These are phyloP conservation scores for Stentor coeruleus DNA, from an alignment of 73 alveolate species.

Conservation along the genomic window DNA sequence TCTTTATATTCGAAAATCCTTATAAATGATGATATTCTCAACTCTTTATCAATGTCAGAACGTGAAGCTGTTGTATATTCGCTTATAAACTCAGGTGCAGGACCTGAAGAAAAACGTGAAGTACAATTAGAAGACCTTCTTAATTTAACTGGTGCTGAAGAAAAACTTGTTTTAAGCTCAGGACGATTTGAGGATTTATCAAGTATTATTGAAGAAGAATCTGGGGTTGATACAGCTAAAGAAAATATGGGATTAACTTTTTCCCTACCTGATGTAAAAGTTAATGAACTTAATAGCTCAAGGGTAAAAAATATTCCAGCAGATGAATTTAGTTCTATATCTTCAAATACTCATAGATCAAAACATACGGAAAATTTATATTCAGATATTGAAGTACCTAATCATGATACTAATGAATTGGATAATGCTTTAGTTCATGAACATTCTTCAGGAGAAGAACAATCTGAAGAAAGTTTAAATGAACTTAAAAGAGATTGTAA, in stretches of 20 bases:
- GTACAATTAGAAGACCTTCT: neutral
- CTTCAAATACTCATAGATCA: neutral
- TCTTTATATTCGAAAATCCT: conserved; percentile 4
- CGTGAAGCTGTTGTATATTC: conserved; percentile 26
- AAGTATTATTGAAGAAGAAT: conserved; percentile 22
- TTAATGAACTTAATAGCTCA: neutral
- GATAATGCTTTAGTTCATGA: neutral
- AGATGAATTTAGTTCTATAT: neutral
- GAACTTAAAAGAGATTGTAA: neutral
- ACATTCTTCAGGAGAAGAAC: neutral
- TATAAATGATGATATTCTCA: conserved; percentile 4
- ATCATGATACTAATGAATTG: neutral
- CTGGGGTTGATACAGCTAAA: conserved; percentile 8
- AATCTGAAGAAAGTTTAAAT: neutral
- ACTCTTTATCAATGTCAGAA: conserved; percentile 21
- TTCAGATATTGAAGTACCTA: neutral
- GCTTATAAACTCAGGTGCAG: conserved; percentile 6
- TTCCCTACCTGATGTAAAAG: conserved; percentile 9
- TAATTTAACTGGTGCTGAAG: conserved; percentile 20
- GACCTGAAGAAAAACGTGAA: conserved; percentile 16
- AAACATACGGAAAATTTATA: no score
- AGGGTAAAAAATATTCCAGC: neutral
- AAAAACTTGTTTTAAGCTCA: conserved; percentile 25
- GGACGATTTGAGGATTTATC: conserved; percentile 12
- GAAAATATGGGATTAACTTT: neutral